Conservation (phyloP, 495 filamentous ascomycete genomes). For the Penicillium lividum region DNA sequence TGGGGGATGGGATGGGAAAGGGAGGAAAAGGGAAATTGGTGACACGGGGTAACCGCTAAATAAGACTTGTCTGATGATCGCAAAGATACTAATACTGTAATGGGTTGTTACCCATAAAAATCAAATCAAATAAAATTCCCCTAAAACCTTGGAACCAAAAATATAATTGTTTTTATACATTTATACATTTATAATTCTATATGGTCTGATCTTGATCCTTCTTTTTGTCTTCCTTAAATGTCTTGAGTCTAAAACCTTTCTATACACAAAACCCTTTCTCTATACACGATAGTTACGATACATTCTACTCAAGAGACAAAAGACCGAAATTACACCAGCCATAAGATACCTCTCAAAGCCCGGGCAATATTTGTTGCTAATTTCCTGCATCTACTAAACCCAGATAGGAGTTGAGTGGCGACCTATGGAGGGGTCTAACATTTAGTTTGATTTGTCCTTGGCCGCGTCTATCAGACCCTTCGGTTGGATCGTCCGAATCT, state of each 20-base stretch:
- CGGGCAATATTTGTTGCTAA: conserved; percentile 8
- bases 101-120: neutral
- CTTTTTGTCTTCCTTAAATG: neutral
- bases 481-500: conserved; percentile 18
- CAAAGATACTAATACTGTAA: conserved; percentile 8
- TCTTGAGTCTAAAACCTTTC: neutral
- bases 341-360: neutral
- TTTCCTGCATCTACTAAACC: conserved; percentile 13
- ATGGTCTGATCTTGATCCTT: neutral
- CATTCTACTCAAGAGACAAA: neutral
- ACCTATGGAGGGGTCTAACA: conserved; percentile 11
- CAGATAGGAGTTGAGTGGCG: conserved; percentile 8
- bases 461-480: conserved; percentile 9
- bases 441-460: conserved; percentile 4
- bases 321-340: neutral
- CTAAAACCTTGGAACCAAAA: neutral
- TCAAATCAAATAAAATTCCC: neutral
- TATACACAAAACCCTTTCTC: too few species aligned
- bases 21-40: conserved; percentile 14
- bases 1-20: conserved; percentile 9
- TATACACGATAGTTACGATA: neutral
- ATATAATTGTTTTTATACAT: neutral
- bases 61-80: conserved; percentile 27
- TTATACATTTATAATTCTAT: neutral
- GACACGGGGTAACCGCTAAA: conserved; percentile 38